Conservation (phyloP, 805 yeast genomes). For the Nakazawaea anatomiae region DNA sequence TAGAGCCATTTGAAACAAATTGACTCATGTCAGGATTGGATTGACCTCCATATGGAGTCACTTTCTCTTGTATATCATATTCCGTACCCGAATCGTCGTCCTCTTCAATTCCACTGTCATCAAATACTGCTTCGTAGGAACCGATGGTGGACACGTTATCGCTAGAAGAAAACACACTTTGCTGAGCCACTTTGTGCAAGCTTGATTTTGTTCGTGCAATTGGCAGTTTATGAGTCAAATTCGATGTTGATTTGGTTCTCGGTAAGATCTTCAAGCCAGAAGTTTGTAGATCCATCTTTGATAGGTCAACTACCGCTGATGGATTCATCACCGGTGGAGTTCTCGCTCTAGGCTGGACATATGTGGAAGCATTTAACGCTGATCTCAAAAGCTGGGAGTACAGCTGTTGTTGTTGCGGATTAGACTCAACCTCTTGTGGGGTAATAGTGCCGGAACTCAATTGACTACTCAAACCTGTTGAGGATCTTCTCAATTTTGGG, state of each 20-base stretch:
- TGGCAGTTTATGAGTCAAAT: background rate
- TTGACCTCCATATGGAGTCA: constrained; percentile 70
- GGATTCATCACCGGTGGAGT: constrained; percentile 12
- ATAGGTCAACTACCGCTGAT: constrained; percentile 8
- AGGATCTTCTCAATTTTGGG: constrained; percentile 15
- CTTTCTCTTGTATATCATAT: constrained; percentile 20
- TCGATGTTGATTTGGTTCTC: constrained; percentile 1
- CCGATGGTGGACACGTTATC: background rate
- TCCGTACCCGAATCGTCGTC: background rate
- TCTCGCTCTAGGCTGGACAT: constrained; percentile 40
- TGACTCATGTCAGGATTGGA: constrained; percentile 48
- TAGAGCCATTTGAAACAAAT: constrained; percentile 16
- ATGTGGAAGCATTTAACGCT: constrained; percentile 3
- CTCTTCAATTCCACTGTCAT: constrained; percentile 8
- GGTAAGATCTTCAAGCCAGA: constrained; percentile 3
- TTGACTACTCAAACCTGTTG: constrained; percentile 4
- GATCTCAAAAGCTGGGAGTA: constrained; percentile 1
- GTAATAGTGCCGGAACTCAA: constrained; percentile 8
- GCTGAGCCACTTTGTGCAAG: background rate
- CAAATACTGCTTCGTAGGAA: constrained; percentile 6
- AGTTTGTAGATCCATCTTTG: constrained; percentile 5
- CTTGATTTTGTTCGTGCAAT: background rate
- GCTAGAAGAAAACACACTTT: constrained; percentile 1
- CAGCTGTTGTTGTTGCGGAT: background rate
- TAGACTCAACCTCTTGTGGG: constrained; percentile 1